Conservation (phyloP, 2,329 filamentous ascomycete species). For the Pseudopithomyces maydicus region DNA sequence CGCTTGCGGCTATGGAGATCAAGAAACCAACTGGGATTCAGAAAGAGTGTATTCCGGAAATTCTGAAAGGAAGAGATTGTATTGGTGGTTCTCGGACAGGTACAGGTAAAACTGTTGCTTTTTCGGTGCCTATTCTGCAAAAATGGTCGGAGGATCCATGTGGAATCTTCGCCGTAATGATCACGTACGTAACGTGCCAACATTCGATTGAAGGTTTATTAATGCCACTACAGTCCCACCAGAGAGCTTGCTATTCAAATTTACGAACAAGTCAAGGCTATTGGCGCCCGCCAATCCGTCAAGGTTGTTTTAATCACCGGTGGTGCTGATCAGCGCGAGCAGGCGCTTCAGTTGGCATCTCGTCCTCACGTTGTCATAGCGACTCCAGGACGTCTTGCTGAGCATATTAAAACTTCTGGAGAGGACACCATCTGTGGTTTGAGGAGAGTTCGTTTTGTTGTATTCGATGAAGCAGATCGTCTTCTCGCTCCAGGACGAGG, state of each 20-base stretch:
- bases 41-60: constrained; percentile 88
- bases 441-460: constrained; percentile 78
- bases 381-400: constrained; percentile 85
- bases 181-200: constrained; percentile 70
- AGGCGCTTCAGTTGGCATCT: constrained; percentile 81
- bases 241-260: constrained; percentile 94
- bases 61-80: constrained; percentile 84
- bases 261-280: constrained; percentile 92
- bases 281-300: constrained; percentile 84
- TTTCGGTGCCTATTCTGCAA: constrained; percentile 91
- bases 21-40: constrained; percentile 90
- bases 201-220: constrained; percentile 8
- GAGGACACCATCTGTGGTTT: constrained; percentile 87
- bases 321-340: constrained; percentile 87
- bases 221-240: constrained; percentile 23
- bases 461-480: constrained; percentile 94
- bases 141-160: constrained; percentile 91
- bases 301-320: constrained; percentile 91
- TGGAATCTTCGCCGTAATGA: constrained; percentile 85
- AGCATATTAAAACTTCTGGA: constrained; percentile 90
- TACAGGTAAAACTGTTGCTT: constrained; percentile 96
- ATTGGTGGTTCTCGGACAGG: constrained; percentile 94
- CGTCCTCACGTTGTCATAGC: constrained; percentile 92
- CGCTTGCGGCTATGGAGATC: constrained; percentile 79
- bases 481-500: constrained; percentile 76